Evolutionary conservation across 805 yeast genomes (phyloP).

Genomic region (Debaryomyces hansenii): DNA sequence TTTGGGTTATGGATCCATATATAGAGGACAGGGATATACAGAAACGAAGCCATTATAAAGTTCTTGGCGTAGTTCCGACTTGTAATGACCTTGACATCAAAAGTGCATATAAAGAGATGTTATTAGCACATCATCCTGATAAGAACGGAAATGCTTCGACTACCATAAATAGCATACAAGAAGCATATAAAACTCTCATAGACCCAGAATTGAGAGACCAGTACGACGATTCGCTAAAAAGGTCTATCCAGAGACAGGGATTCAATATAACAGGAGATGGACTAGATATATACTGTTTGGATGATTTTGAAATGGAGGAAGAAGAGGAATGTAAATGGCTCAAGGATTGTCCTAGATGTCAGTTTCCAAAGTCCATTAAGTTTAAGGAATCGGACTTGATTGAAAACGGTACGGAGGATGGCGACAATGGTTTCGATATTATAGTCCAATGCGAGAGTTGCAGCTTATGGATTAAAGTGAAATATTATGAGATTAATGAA

Average conservation of each 20-base stretch:
- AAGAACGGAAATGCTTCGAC: constrained; percentile 40
- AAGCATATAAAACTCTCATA: constrained; percentile 62
- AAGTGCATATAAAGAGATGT: constrained; percentile 59
- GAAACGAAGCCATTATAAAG: constrained; percentile 45
- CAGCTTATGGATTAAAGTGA: constrained; percentile 81
- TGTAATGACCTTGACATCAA: constrained; percentile 47
- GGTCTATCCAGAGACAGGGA: constrained; percentile 34
- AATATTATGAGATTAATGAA: constrained; percentile 52
- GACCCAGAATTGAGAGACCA: constrained; percentile 37
- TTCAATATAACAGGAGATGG: constrained; percentile 59
- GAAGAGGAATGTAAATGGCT: constrained; percentile 35
- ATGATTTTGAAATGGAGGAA: constrained; percentile 52
- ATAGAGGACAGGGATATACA: constrained; percentile 5
- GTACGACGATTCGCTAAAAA: constrained; percentile 54
- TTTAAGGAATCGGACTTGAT: constrained; percentile 64
- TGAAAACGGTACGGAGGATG: constrained; percentile 50
- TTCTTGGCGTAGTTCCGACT: constrained; percentile 50
- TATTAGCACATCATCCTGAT: constrained; percentile 79
- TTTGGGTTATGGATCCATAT: neutral
- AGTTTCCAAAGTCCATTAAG: constrained; percentile 49
- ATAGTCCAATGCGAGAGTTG: constrained; percentile 81
- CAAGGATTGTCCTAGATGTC: constrained; percentile 70
- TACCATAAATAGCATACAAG: constrained; percentile 38
- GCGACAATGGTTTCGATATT: constrained; percentile 57
- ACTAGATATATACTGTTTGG: constrained; percentile 64